phyloP scores from a whole-genome alignment of 441 rosid genomes.

The Populus hybrid region DNA sequence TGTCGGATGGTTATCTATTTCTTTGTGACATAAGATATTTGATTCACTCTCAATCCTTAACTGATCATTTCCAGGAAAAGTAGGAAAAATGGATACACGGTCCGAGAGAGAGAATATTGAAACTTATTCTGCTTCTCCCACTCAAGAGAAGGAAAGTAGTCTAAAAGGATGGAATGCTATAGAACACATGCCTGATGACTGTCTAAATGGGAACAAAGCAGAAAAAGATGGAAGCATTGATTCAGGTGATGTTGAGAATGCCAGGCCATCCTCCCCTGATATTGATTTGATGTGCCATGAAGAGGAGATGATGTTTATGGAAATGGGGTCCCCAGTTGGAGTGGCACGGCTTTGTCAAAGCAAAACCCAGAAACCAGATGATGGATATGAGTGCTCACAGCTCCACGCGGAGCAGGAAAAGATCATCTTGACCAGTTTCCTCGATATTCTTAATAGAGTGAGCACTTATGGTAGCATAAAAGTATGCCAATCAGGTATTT shows the following conservation, averaged over 20 bases:
- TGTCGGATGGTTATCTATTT: not conserved
- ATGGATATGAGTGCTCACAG: slow-evolving; percentile 32
- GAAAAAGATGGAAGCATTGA: slow-evolving; percentile 29
- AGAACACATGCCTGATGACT: slow-evolving; percentile 35
- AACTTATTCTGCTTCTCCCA: slow-evolving; percentile 20
- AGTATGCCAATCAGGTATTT: not conserved
- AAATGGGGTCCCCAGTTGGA: slow-evolving; percentile 34
- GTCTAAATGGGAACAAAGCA: slow-evolving; percentile 30
- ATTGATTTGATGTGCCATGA: slow-evolving; percentile 63
- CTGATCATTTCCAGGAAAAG: slow-evolving; percentile 25
- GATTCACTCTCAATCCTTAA: not conserved
- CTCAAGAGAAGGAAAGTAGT: slow-evolving; percentile 26
- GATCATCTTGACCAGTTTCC: slow-evolving; percentile 50
- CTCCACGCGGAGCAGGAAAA: slow-evolving; percentile 64
- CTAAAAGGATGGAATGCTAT: slow-evolving; percentile 35
- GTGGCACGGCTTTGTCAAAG: slow-evolving; percentile 25
- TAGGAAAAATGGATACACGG: slow-evolving; percentile 19
- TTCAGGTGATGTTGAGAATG: slow-evolving; percentile 31
- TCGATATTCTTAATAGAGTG: slow-evolving; percentile 2
- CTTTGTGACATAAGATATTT: not conserved
- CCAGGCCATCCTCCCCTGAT: slow-evolving; percentile 51
- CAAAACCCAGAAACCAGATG: slow-evolving; percentile 24
- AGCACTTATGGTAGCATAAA: not conserved
- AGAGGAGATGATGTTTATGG: slow-evolving; percentile 30
- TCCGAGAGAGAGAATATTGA: slow-evolving; percentile 20